Evolutionary conservation across 495 filamentous ascomycete species (phyloP).

Genomic region (Glutinoglossum americanum): DNA sequence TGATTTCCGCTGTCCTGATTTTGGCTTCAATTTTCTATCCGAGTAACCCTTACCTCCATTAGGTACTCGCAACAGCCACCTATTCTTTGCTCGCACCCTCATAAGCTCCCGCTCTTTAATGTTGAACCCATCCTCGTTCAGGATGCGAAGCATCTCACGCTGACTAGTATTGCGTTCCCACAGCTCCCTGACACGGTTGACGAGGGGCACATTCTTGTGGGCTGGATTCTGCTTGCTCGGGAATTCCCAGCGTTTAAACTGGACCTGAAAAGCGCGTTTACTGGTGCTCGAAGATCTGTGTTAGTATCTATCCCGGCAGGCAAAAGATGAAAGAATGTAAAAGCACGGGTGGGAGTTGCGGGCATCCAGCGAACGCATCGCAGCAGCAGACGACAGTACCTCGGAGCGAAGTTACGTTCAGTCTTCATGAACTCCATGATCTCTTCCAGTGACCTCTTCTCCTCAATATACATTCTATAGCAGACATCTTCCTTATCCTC

Average conservation of each 20-base stretch:
- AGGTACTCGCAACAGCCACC: slow-evolving; percentile 38
- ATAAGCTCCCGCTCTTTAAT: slow-evolving; percentile 48
- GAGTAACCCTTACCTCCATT: slow-evolving; percentile 17
- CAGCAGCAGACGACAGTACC: slow-evolving; percentile 24
- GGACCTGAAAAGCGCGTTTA: slow-evolving; percentile 50
- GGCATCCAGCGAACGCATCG: neutral
- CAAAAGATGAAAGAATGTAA: neutral
- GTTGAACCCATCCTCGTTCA: slow-evolving; percentile 41
- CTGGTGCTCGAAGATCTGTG: slow-evolving; percentile 16
- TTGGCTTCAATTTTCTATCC: neutral
- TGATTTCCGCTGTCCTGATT: neutral
- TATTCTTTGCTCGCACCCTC: slow-evolving; percentile 39
- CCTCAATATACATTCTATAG: slow-evolving; percentile 50
- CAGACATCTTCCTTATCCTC: slow-evolving; percentile 44
- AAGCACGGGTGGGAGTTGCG: neutral
- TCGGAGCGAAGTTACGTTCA: slow-evolving; percentile 40
- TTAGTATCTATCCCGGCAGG: neutral
- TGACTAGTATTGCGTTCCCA: slow-evolving; percentile 53
- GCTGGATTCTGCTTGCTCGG: slow-evolving; percentile 48
- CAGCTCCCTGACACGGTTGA: slow-evolving; percentile 46
- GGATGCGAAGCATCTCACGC: slow-evolving; percentile 46
- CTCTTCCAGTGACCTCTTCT: slow-evolving; percentile 45
- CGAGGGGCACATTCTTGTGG: slow-evolving; percentile 41
- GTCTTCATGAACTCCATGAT: slow-evolving; percentile 40
- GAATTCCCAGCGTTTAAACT: slow-evolving; percentile 61